A percentile compares a stretch with the other conserved stretches of the same genome.
These are phyloP conservation scores for Chiua virens DNA, from an alignment of 768 basidiomycete species.

Conservation along the genomic window DNA sequence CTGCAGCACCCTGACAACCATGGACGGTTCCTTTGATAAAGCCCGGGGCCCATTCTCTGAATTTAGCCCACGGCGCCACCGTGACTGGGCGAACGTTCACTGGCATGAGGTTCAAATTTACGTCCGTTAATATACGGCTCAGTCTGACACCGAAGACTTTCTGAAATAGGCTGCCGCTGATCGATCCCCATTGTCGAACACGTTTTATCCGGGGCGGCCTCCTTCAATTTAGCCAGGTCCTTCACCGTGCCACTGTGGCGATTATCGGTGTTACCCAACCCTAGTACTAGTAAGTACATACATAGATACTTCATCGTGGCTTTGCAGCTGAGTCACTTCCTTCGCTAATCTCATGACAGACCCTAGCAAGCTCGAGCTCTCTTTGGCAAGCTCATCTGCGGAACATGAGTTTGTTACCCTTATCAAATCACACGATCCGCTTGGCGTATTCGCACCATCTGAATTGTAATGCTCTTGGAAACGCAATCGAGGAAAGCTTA, in stretches of 20 bases:
- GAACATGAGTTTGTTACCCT: constrained; percentile 8
- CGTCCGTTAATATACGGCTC: no score
- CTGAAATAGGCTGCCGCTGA: no score
- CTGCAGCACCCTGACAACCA: background rate
- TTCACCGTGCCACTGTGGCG: no score
- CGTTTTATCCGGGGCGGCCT: no score
- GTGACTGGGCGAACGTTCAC: no score
- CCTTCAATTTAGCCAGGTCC: no score
- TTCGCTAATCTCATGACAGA: constrained; percentile 4
- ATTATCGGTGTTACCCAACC: background rate
- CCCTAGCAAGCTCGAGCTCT: background rate
- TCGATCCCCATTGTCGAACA: background rate
- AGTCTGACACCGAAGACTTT: no score
- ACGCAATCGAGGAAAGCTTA: constrained; percentile 8
- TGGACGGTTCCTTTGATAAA: background rate
- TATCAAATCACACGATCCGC: constrained; percentile 20
- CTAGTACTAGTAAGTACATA: no score
- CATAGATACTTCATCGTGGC: no score
- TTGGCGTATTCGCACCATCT: constrained; percentile 8
- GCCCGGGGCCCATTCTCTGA: background rate
- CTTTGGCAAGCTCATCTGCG: background rate
- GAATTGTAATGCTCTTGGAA: constrained; percentile 22
- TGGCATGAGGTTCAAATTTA: no score
- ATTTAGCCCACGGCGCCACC: no score
- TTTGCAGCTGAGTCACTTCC: no score